Conservation (phyloP, 208 protist species). For the Acanthamoeba lenticulata region DNA sequence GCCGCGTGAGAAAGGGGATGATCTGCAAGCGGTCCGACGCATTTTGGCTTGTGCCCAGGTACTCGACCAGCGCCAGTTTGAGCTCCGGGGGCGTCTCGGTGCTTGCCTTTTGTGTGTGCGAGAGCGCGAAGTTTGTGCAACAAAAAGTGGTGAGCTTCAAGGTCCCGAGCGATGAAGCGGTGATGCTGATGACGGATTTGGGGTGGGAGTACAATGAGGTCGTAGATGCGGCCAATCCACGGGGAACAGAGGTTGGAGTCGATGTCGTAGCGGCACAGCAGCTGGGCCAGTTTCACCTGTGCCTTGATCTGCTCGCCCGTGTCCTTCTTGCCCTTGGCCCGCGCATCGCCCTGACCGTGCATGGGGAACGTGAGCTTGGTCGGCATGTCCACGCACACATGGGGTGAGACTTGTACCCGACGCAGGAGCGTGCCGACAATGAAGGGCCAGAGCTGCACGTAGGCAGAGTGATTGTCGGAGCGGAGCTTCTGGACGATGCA, state of each 20-base stretch:
- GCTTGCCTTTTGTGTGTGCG: too few species aligned
- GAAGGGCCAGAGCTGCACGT: conserved; percentile 8
- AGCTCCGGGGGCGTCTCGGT: not conserved
- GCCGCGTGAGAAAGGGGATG: not conserved
- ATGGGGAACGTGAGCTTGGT: too few species aligned
- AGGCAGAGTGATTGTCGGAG: not conserved
- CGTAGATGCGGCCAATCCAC: not conserved
- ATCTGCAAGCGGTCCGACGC: not conserved
- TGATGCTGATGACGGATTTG: too few species aligned
- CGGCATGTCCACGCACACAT: too few species aligned
- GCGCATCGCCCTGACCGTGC: not conserved
- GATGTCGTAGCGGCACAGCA: not conserved
- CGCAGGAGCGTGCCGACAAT: not conserved
- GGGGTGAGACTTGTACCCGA: not conserved
- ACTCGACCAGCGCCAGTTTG: not conserved
- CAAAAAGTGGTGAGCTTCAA: too few species aligned
- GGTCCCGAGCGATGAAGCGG: too few species aligned
- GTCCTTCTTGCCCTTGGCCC: not conserved
- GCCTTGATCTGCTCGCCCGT: not conserved
- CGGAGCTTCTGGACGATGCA: not conserved
- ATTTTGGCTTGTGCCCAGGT: not conserved
- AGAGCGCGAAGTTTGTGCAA: too few species aligned
- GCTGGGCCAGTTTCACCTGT: not conserved
- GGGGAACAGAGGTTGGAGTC: not conserved
- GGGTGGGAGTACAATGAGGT: not conserved